Evolutionary conservation across 352 stramenopile species (phyloP).

Genomic region (Phytopythium chamaehyphon): DNA sequence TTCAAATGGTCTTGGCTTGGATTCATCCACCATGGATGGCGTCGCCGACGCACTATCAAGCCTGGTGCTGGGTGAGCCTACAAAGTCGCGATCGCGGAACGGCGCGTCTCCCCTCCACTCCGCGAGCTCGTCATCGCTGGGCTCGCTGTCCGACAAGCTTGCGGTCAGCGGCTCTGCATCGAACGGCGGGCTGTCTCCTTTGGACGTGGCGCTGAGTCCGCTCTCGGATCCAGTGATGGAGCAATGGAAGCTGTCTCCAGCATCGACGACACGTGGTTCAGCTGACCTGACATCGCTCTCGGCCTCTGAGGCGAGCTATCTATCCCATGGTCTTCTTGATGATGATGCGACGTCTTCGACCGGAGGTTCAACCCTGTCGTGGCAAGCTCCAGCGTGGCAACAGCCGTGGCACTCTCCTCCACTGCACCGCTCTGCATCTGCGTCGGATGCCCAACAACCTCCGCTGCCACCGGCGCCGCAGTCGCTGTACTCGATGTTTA

Average conservation of each 20-base stretch:
- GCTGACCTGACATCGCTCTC: constrained; percentile 40
- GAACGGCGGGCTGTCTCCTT: constrained; percentile 46
- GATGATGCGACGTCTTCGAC: constrained; percentile 13
- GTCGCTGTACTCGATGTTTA: constrained; percentile 63
- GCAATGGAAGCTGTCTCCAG: constrained; percentile 75
- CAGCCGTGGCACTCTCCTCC: constrained; percentile 46
- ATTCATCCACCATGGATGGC: constrained; percentile 30
- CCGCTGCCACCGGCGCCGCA: constrained; percentile 32
- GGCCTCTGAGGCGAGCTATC: constrained; percentile 39
- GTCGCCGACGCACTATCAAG: constrained; percentile 71
- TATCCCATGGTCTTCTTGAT: constrained; percentile 35
- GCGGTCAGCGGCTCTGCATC: constrained; percentile 12
- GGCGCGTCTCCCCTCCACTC: constrained; percentile 37
- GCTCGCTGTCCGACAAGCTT: constrained; percentile 47
- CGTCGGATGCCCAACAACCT: constrained; percentile 17
- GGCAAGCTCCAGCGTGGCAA: constrained; percentile 49
- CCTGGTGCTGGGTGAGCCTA: constrained; percentile 51
- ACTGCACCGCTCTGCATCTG: constrained; percentile 21
- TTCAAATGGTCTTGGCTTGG: constrained; percentile 24
- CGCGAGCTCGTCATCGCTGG: constrained; percentile 52
- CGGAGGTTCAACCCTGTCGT: constrained; percentile 30
- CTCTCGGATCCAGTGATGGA: constrained; percentile 72
- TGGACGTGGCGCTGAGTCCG: constrained; percentile 45
- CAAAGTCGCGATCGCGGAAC: constrained; percentile 11
- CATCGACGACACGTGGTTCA: constrained; percentile 30